Base-by-base conservation (phyloP, 2,329 filamentous ascomycete species). In the Pezicula neosporulosa region DNA sequence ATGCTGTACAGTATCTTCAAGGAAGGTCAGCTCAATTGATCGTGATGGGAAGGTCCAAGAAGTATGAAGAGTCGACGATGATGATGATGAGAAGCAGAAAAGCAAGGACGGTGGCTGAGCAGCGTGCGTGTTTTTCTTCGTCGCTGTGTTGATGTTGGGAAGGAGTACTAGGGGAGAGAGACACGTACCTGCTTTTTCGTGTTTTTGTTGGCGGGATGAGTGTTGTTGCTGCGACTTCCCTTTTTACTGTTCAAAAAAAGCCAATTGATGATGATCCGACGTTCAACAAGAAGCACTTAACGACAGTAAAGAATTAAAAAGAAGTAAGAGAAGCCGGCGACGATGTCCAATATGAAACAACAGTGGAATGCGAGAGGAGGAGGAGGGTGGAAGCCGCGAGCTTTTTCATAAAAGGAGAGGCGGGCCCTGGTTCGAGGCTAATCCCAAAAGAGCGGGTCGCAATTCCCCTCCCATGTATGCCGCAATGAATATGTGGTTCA, bases 1-100 rank as follows among this genome's bases (percentile, higher is more conserved):
- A 60, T 58, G 54, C 53, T 60, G 51, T 57, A 56, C 51, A 49
- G 51, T 53, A 52, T 55, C 58, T 61, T 59, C 47, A 50, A 24
- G 24, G 38, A 43, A 43, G 37, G 55, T 58, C 51, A 61, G 56
- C 51, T 37, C 19, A 53, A 59, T 59, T 53, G 48, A n/a, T 16
- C n/a, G n/a, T 42, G 18, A 44, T 28, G 24, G 18, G 16, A 57
- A 43, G 54, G 21, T 52, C 49, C 48, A 49, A 57, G 37, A 39
- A 16, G 37, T 52, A 49, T 30, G 52, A 44, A 52, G 53, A 57
- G 48, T 46, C 48, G 45, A 48, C n/a, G 47, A 36, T 39, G 54
- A 53, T 54, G 50, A 48, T 50, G 47, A 48, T 19, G 36, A 51
- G 27, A 36, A 44, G 18, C 41, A n/a, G n/a, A 15, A 27, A 44